A percentile compares a stretch with the other conserved stretches of the same genome.
These are phyloP conservation scores for Coelastrella sp. DNA, from an alignment of 139 green algal species.

Conservation along the genomic window DNA sequence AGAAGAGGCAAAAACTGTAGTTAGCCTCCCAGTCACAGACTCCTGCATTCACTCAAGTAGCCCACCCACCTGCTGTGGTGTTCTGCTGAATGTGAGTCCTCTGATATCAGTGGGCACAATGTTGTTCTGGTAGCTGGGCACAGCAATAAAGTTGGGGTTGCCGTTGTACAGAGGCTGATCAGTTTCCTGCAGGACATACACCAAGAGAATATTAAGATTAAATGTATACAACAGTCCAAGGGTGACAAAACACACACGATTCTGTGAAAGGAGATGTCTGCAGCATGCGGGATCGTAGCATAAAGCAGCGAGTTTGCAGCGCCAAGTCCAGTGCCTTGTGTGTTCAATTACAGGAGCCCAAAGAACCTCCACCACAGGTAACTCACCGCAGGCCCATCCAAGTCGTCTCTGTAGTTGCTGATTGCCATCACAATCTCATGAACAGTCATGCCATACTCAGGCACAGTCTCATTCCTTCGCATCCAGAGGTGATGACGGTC, in stretches of 20 bases:
- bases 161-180: constrained; percentile 29
- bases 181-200: constrained; percentile 22
- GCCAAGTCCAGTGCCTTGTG: neutral
- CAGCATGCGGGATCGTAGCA: too few species aligned
- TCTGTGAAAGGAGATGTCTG: neutral
- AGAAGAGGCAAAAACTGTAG: neutral
- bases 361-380: too few species aligned
- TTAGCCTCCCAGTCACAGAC: too few species aligned
- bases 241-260: neutral
- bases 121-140: constrained; percentile 37
- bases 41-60: too few species aligned
- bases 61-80: constrained; percentile 35
- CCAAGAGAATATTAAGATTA: neutral
- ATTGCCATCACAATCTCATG: constrained; percentile 29
- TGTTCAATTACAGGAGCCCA: neutral
- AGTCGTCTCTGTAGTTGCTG: constrained; percentile 10
- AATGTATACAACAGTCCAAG: neutral
- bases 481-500: constrained; percentile 42
- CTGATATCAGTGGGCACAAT: constrained; percentile 44
- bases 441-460: constrained; percentile 39
- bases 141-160: constrained; percentile 45
- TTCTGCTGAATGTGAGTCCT: constrained; percentile 42
- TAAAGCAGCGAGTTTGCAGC: neutral
- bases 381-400: constrained; percentile 2
- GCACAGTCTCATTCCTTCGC: constrained; percentile 42